These are phyloP conservation scores for Pterocarpus macrocarpus DNA, from an alignment of 306 rosid species.

Conservation along the genomic window DNA sequence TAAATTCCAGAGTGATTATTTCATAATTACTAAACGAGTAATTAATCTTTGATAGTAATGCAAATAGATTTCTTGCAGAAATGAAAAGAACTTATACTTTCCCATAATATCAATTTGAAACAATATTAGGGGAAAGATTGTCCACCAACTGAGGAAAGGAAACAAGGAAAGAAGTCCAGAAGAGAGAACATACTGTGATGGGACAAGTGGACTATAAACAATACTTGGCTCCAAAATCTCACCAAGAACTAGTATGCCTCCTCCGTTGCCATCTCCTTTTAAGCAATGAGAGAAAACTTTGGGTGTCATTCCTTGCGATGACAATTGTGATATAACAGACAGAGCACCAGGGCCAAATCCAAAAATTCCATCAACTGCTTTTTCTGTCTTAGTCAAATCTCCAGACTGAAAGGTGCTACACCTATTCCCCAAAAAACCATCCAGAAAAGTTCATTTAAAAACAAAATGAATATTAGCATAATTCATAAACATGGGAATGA, in stretches of 20 bases:
- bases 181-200: conserved; percentile 81
- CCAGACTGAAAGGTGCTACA: conserved; percentile 90
- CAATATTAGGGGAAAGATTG: not conserved
- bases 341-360: conserved; percentile 90
- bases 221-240: conserved; percentile 94
- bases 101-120: conserved; percentile 28
- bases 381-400: conserved; percentile 80
- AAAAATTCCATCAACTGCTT: conserved; percentile 93
- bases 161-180: conserved; percentile 28
- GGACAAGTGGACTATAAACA: conserved; percentile 92
- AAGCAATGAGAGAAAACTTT: conserved; percentile 92
- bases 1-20: conserved; percentile 7
- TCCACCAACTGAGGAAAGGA: conserved; percentile 29
- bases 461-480: conserved; percentile 7
- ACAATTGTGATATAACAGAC: conserved; percentile 87
- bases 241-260: conserved; percentile 92
- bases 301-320: conserved; percentile 79
- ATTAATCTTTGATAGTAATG: conserved; percentile 18
- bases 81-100: conserved; percentile 24
- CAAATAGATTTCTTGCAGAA: conserved; percentile 35
- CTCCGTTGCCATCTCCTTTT: conserved; percentile 89
- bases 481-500: not conserved
- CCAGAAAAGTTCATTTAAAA: conserved; percentile 45
- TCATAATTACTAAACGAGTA: conserved; percentile 23
- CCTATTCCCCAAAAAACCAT: conserved; percentile 61